These are phyloP conservation scores for Saposhnikovia divaricata DNA, from an alignment of 129 eudicot genomes.

Conservation along the genomic window DNA sequence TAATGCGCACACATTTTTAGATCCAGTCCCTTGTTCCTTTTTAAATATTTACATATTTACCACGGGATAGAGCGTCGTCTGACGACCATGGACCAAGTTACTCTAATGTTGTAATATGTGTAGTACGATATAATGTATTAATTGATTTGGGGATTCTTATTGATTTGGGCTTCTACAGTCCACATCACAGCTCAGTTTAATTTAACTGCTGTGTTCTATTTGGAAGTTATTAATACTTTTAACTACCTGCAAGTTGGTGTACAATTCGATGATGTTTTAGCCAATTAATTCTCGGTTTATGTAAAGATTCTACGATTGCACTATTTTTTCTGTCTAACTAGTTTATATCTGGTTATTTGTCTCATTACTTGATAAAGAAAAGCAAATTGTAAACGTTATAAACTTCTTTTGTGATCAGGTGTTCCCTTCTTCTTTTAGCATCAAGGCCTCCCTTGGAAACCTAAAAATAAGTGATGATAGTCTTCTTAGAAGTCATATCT, in stretches of 20 bases:
- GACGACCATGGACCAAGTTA: background rate
- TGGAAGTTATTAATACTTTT: background rate
- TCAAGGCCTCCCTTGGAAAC: constrained; percentile 95
- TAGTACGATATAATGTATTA: background rate
- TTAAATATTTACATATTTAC: background rate
- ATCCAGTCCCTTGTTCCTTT: background rate
- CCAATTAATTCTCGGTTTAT: background rate
- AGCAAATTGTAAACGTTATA: background rate
- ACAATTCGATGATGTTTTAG: background rate
- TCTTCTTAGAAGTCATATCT: constrained; percentile 57
- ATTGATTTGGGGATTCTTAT: too few relatives aligned
- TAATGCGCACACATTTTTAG: background rate
- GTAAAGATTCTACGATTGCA: background rate
- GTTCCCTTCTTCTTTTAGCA: constrained; percentile 93
- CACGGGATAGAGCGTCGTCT: background rate
- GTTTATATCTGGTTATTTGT: background rate
- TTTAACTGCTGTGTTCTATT: background rate
- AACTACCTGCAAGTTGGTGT: background rate
- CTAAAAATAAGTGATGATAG: constrained; percentile 92
- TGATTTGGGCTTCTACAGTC: too few relatives aligned
- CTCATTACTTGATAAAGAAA: background rate
- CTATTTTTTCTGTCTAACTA: background rate
- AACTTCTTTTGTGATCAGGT: constrained; percentile 39
- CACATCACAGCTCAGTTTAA: background rate
- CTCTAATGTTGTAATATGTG: too few relatives aligned